Conservation (phyloP, 805 yeast genomes). For the Ogataea trehalophila region DNA sequence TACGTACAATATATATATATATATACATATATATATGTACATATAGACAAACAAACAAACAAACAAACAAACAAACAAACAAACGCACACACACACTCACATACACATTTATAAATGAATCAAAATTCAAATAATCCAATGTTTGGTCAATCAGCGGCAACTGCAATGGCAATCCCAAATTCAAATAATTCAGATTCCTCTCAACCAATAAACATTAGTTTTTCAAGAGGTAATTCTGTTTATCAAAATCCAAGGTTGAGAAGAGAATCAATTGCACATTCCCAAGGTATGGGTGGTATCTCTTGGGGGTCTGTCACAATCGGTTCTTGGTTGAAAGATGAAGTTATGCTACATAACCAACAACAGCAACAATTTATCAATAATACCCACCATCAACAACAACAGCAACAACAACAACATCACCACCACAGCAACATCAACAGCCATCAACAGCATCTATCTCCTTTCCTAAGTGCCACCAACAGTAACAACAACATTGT, state of each 20-base stretch:
- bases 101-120: background rate
- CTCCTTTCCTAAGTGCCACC: constrained; percentile 20
- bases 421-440: no score
- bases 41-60: no score
- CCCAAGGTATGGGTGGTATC: constrained; percentile 97
- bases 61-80: no score
- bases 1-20: no score
- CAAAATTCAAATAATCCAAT: constrained; percentile 4
- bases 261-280: constrained; percentile 89
- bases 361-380: constrained; percentile 5
- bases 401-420: constrained; percentile 4
- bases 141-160: constrained; percentile 22
- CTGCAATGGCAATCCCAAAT: constrained; percentile 31
- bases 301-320: constrained; percentile 96
- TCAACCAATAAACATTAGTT: constrained; percentile 37
- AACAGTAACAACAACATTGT: background rate
- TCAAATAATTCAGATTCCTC: constrained; percentile 17
- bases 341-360: constrained; percentile 54
- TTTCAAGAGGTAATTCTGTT: constrained; percentile 33
- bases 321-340: constrained; percentile 95
- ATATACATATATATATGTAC: no score
- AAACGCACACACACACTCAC: no score
- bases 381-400: constrained; percentile 10
- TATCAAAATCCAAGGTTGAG: constrained; percentile 52
- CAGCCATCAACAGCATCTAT: background rate